These are phyloP conservation scores for Kodamaea leandrae DNA, from an alignment of 805 yeast species.

Conservation along the genomic window DNA sequence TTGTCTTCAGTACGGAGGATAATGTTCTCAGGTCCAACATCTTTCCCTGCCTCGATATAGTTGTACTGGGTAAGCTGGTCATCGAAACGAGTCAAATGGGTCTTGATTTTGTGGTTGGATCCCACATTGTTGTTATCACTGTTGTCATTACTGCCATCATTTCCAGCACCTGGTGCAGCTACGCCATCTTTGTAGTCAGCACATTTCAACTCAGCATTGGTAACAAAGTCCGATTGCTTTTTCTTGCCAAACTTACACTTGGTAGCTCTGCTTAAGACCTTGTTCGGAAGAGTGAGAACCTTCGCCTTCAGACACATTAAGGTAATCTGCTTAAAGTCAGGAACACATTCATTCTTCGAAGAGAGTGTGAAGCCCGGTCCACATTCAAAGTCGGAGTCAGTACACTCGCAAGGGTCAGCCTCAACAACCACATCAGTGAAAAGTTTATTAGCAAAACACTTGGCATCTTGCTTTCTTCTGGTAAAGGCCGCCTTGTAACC, in stretches of 20 bases:
- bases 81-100: conserved; percentile 44
- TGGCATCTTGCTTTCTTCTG: conserved; percentile 62
- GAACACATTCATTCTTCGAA: conserved; percentile 43
- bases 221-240: conserved; percentile 20
- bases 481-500: conserved; percentile 65
- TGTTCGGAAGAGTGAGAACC: conserved; percentile 34
- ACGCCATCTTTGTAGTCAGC: conserved; percentile 18
- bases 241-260: conserved; percentile 35
- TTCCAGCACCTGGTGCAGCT: conserved; percentile 10
- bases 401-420: conserved; percentile 63
- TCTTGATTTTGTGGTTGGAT: conserved; percentile 28
- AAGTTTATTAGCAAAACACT: conserved; percentile 56
- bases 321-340: conserved; percentile 25
- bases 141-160: conserved; percentile 9
- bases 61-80: conserved; percentile 55
- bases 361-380: conserved; percentile 42
- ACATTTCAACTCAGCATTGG: conserved; percentile 35
- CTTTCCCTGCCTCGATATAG: conserved; percentile 55
- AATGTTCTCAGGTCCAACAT: conserved; percentile 39
- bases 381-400: conserved; percentile 70
- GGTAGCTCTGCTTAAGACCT: conserved; percentile 43
- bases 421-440: conserved; percentile 45
- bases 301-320: conserved; percentile 24
- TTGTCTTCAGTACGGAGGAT: conserved; percentile 55
- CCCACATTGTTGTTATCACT: conserved; percentile 12